A percentile compares a stretch with the other conserved stretches of the same genome.
Conservation (phyloP, 2,329 filamentous ascomycete species). For the Elsinoe australis region DNA sequence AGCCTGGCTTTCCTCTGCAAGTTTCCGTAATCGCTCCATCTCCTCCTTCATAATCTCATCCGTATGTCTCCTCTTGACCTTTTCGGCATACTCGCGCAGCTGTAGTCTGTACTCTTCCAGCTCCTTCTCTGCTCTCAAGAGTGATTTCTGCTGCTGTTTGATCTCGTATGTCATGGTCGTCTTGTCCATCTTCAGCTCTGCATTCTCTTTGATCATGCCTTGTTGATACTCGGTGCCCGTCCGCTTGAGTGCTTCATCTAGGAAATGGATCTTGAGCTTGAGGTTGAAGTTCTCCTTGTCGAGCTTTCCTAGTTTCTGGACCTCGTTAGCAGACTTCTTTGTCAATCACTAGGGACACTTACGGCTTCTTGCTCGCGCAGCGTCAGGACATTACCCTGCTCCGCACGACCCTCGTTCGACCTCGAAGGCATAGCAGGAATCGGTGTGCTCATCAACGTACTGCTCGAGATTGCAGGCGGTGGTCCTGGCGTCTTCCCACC, state of each 20-base stretch:
- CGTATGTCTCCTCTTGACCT: conserved; percentile 62
- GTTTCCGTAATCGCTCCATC: conserved; percentile 41
- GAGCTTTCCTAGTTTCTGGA: conserved; percentile 76
- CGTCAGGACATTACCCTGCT: conserved; percentile 84
- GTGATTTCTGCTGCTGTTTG: conserved; percentile 73
- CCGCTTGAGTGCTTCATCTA: conserved; percentile 83
- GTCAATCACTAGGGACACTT: conserved; percentile 28
- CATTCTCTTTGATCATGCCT: conserved; percentile 84
- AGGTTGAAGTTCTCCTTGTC: conserved; percentile 98
- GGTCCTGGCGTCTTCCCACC: conserved; percentile 67
- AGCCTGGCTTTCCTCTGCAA: conserved; percentile 38
- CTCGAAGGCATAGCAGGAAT: conserved; percentile 60
- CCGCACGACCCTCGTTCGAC: conserved; percentile 58
- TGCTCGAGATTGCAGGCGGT: conserved; percentile 70
- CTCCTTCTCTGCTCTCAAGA: conserved; percentile 75
- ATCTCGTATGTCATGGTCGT: conserved; percentile 85
- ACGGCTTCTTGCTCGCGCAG: conserved; percentile 90
- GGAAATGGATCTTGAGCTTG: conserved; percentile 93
- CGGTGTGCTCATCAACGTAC: conserved; percentile 69
- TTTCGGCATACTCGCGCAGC: conserved; percentile 73
- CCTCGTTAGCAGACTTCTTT: too few relatives aligned
- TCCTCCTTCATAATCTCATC: conserved; percentile 62
- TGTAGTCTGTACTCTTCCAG: conserved; percentile 77
- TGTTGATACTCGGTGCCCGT: conserved; percentile 85
- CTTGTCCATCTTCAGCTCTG: conserved; percentile 87